These are phyloP conservation scores for Gliomastix tumulicola DNA, from an alignment of 2,329 filamentous ascomycete species.

Conservation along the genomic window DNA sequence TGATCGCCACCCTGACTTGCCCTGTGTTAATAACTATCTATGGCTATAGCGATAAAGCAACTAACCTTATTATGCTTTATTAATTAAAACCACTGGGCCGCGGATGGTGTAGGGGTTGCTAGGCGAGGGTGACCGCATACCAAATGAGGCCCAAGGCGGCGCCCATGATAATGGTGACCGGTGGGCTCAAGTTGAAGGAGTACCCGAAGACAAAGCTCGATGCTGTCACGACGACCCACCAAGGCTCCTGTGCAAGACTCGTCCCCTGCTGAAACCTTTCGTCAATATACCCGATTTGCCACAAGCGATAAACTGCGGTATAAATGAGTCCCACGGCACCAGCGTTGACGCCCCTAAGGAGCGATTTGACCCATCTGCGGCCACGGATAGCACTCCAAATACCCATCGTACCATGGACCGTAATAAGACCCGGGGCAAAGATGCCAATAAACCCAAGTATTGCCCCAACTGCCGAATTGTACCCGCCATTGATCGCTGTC, in stretches of 20 bases:
- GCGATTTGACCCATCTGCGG: conserved; percentile 30
- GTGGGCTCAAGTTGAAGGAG: conserved; percentile 19
- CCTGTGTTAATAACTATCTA: no score
- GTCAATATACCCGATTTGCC: conserved; percentile 51
- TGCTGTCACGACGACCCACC: conserved; percentile 52
- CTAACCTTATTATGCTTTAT: no score
- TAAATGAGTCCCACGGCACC: conserved; percentile 52
- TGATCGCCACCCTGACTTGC: no score
- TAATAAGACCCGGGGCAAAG: conserved; percentile 37
- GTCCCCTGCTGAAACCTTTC: conserved; percentile 33
- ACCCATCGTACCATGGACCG: conserved; percentile 39
- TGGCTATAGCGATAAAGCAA: no score
- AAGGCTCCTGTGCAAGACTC: conserved; percentile 47
- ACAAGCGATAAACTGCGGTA: conserved; percentile 53
- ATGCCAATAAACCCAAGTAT: conserved; percentile 41
- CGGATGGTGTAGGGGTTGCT: no score
- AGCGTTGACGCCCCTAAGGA: conserved; percentile 43
- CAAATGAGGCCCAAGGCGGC: conserved; percentile 18
- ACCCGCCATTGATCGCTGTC: conserved; percentile 27
- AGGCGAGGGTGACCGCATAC: no score
- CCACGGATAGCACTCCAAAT: conserved; percentile 42
- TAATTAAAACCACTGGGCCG: no score
- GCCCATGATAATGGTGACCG: conserved; percentile 18
- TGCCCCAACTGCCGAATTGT: conserved; percentile 30
- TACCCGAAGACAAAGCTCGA: conserved; percentile 18